Evolutionary conservation across 2,329 filamentous ascomycete genomes (phyloP), one percentile per base, ranked within the genome.

Genomic region (Pseudocercospora eumusae): DNA sequence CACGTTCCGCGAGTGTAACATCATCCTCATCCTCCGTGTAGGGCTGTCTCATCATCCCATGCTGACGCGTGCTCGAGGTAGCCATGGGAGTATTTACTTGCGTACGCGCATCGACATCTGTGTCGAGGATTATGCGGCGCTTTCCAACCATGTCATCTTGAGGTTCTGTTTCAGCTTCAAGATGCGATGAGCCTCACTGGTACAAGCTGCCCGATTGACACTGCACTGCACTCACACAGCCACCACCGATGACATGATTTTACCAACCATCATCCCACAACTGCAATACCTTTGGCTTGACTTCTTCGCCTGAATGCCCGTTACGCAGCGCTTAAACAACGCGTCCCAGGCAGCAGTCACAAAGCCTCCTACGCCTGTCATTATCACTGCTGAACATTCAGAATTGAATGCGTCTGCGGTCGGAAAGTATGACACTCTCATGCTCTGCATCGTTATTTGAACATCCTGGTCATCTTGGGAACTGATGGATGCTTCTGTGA

Each of bases 401-500:
- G 28, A 40, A n/a, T 54, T 54, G 52, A 54, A 54, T 54, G 52
- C 28, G 52, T 54, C 52, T 15, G 28, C 52, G 20, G 52, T 54
- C 18, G 52, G 52, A 23, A 54, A 54, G 52, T 54, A 54, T 54
- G 52, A 36, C 28, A 54, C 28, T 54, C 52, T 54, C 21, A 40
- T 40, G 18, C 7, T 11, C 52, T 40, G 27, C 33, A 28, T 60
- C 23, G 15, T 31, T n/a, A n/a, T 23, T 54, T 40, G 21, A 9
- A 18, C 20, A 36, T 54, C 52, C 7, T 54, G 52, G 52, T 54
- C 52, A 23, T 11, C 52, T 54, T 54, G 52, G 52, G 40, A 18
- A 54, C 52, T 54, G 52, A 64, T 60, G 59, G 59, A 64, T 57
- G 54, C 44, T 49, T 44, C 44, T 42, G 57, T 62, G 13, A 71